Conservation (phyloP, 2,329 filamentous ascomycete genomes). For the Epichloe scottii region DNA sequence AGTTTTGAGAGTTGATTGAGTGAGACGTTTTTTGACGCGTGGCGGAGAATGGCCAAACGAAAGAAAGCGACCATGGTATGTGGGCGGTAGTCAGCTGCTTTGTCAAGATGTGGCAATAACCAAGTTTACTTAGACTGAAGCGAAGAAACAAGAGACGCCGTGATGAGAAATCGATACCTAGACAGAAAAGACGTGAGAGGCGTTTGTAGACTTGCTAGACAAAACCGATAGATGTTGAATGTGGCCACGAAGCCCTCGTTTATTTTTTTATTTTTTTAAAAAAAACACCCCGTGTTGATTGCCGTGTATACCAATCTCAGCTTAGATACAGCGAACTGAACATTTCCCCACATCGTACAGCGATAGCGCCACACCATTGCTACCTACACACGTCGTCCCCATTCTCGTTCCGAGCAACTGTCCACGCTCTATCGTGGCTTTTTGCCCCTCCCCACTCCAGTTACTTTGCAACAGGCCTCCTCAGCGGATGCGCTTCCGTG, state of each 20-base stretch:
- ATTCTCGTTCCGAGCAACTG: not conserved
- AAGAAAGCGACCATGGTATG: not conserved
- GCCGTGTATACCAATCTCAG: too few species aligned
- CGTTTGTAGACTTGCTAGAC: not conserved
- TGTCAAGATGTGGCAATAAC: too few species aligned
- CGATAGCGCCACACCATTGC: not conserved
- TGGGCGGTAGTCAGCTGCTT: not conserved
- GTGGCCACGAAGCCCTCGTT: too few species aligned
- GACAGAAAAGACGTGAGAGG: not conserved
- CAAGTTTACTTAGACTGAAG: too few species aligned
- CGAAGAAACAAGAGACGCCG: too few species aligned
- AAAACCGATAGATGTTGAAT: not conserved
- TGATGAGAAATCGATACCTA: not conserved
- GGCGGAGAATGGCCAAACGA: not conserved
- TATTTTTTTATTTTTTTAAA: too few species aligned
- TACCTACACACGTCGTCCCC: too few species aligned
- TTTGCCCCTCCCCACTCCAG: not conserved
- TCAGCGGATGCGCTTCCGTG: slow-evolving; percentile 36
- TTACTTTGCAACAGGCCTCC: not conserved
- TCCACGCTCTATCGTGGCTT: not conserved
- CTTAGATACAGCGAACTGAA: too few species aligned
- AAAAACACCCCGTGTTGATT: too few species aligned
- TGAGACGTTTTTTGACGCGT: too few species aligned
- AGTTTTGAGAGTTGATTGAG: too few species aligned
- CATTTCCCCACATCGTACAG: too few species aligned